Percentiles rank a stretch among this genome's conserved stretches.
phyloP scores from a whole-genome alignment of 768 basidiomycete genomes.

The Mycena crocata region DNA sequence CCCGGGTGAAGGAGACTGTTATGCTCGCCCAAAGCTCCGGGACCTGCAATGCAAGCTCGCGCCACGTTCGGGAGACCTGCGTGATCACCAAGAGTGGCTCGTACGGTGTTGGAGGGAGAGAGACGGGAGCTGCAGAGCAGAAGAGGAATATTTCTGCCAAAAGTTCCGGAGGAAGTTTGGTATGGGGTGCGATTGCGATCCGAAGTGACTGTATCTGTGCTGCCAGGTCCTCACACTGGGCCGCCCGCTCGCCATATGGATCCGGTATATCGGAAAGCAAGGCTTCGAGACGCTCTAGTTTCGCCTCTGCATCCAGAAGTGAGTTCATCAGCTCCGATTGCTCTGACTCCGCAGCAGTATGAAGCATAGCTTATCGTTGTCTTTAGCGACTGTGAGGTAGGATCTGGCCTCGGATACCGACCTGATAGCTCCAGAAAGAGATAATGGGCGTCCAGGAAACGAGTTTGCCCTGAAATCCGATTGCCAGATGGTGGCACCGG shows the following conservation, averaged over 20 bases:
- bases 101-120: neutral
- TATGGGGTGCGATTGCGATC: neutral
- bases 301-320: neutral
- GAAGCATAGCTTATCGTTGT: too few relatives aligned
- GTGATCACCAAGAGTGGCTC: neutral
- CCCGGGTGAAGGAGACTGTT: neutral
- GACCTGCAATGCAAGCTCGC: neutral
- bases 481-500: too few relatives aligned
- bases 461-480: too few relatives aligned
- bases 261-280: neutral
- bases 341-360: too few relatives aligned
- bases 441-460: too few relatives aligned
- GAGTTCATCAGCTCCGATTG: neutral
- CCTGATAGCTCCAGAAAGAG: too few relatives aligned
- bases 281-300: neutral
- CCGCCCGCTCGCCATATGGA: neutral
- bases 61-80: neutral
- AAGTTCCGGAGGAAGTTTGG: neutral
- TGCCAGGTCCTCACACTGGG: neutral
- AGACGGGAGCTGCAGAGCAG: neutral
- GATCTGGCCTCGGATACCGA: too few relatives aligned
- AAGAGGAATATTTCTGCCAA: conserved; percentile 1
- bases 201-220: too few relatives aligned
- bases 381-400: too few relatives aligned
- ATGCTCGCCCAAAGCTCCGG: conserved; percentile 6